These are phyloP conservation scores for Exsudoporus floridanus DNA, from an alignment of 1,284 basidiomycete species.

Conservation along the genomic window DNA sequence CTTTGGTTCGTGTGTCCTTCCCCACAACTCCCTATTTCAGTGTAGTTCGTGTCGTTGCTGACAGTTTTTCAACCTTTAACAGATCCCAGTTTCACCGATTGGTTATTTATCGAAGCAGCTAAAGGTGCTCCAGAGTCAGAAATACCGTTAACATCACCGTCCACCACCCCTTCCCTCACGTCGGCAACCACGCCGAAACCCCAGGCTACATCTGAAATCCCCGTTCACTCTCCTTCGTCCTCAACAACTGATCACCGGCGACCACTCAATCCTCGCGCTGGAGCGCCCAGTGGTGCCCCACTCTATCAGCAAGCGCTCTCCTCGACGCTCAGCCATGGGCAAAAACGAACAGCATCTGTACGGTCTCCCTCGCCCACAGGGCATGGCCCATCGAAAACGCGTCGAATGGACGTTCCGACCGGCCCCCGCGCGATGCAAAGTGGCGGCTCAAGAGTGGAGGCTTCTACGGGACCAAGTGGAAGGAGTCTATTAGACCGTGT, in stretches of 20 bases:
- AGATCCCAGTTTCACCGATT: conserved; percentile 80
- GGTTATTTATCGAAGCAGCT: conserved; percentile 77
- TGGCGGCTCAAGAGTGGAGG: conserved; percentile 37
- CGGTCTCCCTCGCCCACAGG: conserved; percentile 73
- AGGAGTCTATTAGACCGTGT: conserved; percentile 75
- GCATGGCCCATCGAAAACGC: conserved; percentile 57
- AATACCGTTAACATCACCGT: conserved; percentile 34
- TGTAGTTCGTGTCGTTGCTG: conserved; percentile 14
- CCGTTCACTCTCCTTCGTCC: conserved; percentile 28
- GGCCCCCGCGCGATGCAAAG: conserved; percentile 78
- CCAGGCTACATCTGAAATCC: conserved; percentile 23
- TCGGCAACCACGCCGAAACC: conserved; percentile 13
- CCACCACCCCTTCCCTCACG: conserved; percentile 37
- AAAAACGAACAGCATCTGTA: conserved; percentile 69
- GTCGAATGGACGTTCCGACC: conserved; percentile 72
- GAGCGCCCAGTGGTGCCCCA: conserved; percentile 31
- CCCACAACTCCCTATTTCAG: conserved; percentile 1
- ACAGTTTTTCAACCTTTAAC: conserved; percentile 4
- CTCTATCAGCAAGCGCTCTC: conserved; percentile 70
- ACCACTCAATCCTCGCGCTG: conserved; percentile 44
- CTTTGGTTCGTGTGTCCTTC: conserved; percentile 51
- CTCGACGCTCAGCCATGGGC: conserved; percentile 59
- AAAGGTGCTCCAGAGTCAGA: conserved; percentile 58
- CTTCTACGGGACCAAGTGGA: conserved; percentile 29
- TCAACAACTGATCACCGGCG: conserved; percentile 42